phyloP scores from a whole-genome alignment of 164 flowering plant genomes.

The Buxus sempervirens region DNA sequence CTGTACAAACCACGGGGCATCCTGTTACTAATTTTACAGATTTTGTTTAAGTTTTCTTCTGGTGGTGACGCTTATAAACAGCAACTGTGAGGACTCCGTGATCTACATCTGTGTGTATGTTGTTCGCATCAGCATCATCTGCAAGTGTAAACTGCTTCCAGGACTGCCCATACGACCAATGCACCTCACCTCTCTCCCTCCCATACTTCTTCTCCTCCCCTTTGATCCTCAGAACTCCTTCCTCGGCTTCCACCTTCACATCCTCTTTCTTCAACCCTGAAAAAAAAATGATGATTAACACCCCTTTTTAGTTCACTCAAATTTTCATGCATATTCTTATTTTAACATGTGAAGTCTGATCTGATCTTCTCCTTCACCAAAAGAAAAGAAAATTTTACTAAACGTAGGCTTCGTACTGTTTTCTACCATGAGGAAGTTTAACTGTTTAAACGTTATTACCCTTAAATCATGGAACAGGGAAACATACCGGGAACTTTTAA shows the following conservation, averaged over 20 bases:
- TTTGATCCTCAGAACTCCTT: neutral
- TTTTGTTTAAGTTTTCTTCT: neutral
- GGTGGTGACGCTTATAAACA: neutral
- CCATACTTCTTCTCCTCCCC: neutral
- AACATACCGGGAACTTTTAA: neutral
- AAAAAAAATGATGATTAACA: too few relatives aligned
- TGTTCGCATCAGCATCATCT: neutral
- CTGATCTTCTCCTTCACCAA: too few relatives aligned
- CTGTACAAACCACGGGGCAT: too few relatives aligned
- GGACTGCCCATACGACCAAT: constrained; percentile 4
- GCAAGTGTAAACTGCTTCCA: constrained; percentile 1
- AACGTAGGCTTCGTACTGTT: too few relatives aligned
- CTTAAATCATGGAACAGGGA: too few relatives aligned
- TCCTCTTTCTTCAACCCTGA: neutral
- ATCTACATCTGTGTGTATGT: neutral
- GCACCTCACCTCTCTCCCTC: neutral
- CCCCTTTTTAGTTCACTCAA: too few relatives aligned
- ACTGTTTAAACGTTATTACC: too few relatives aligned
- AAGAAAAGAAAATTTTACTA: too few relatives aligned
- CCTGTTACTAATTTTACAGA: too few relatives aligned
- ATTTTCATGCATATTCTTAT: too few relatives aligned
- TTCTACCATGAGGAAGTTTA: too few relatives aligned
- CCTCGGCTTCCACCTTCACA: neutral
- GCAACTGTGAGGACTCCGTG: neutral
- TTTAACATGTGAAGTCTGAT: too few relatives aligned